Conservation (phyloP, 1,284 basidiomycete genomes). For the Inonotus hispidus region DNA sequence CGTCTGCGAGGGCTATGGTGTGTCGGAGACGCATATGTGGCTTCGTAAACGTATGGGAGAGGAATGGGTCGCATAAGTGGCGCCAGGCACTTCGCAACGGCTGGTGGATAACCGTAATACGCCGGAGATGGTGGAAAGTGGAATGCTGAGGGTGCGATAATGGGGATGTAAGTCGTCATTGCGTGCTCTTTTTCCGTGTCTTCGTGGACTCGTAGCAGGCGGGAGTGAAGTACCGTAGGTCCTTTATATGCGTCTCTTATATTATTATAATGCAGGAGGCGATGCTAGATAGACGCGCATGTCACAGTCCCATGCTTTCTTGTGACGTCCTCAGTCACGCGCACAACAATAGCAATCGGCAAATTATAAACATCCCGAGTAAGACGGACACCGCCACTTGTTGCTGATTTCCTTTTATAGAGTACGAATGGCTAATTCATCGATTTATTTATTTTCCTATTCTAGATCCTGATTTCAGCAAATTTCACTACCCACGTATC, state of each 20-base stretch:
- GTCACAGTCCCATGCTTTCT: neutral
- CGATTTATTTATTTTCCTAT: neutral
- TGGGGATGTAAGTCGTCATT: conserved; percentile 5
- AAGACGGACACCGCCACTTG: too few species aligned
- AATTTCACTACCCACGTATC: conserved; percentile 38
- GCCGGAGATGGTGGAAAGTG: neutral
- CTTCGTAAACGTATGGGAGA: neutral
- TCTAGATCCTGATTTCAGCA: conserved; percentile 17
- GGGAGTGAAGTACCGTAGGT: neutral
- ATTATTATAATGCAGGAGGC: neutral
- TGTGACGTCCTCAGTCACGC: neutral
- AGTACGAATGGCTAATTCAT: too few species aligned
- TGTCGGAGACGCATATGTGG: neutral
- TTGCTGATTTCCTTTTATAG: neutral
- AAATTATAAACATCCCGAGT: neutral
- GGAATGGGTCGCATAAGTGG: conserved; percentile 3
- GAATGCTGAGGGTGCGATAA: neutral
- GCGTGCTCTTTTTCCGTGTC: neutral
- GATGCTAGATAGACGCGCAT: too few species aligned
- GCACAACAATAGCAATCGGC: neutral
- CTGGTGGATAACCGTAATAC: neutral
- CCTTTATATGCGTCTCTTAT: neutral
- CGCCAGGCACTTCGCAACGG: conserved; percentile 10
- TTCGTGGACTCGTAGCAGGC: neutral
- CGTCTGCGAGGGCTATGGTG: neutral